These are phyloP conservation scores for Populus simonii DNA, from an alignment of 345 rosid species.

Conservation along the genomic window DNA sequence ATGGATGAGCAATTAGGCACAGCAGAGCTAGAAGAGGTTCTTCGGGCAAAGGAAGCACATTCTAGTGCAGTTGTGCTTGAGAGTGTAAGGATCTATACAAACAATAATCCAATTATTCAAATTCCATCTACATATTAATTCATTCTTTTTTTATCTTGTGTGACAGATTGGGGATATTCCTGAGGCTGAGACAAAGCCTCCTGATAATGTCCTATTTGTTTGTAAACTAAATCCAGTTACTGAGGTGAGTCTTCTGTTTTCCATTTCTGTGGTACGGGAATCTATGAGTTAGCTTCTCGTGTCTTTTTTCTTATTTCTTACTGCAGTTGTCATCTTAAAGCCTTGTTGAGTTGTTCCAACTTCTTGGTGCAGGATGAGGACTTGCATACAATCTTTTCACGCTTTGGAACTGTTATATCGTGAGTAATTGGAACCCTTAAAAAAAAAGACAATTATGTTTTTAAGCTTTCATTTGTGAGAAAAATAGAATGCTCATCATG, in stretches of 20 bases:
- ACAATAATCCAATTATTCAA: slow-evolving; percentile 8
- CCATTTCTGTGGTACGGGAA: background rate
- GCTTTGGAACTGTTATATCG: slow-evolving; percentile 85
- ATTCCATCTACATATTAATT: slow-evolving; percentile 1
- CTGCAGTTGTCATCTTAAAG: slow-evolving; percentile 6
- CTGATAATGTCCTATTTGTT: slow-evolving; percentile 90
- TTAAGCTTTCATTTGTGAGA: background rate
- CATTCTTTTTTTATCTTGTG: slow-evolving; percentile 6
- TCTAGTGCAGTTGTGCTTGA: slow-evolving; percentile 98
- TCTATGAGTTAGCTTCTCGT: background rate
- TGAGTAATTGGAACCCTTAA: slow-evolving; percentile 32
- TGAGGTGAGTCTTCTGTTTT: slow-evolving; percentile 58
- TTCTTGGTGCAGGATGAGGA: slow-evolving; percentile 80
- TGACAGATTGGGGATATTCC: slow-evolving; percentile 68
- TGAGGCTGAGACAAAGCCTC: slow-evolving; percentile 86
- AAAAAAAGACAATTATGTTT: background rate
- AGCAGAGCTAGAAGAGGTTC: slow-evolving; percentile 69
- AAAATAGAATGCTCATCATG: slow-evolving; percentile 9
- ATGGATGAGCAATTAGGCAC: slow-evolving; percentile 75
- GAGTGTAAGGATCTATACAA: slow-evolving; percentile 51
- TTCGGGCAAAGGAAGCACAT: slow-evolving; percentile 77
- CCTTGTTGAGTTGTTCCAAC: slow-evolving; percentile 4
- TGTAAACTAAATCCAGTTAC: slow-evolving; percentile 98
- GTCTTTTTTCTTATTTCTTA: background rate
- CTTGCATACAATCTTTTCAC: slow-evolving; percentile 88